Evolutionary conservation across 371 early-diverging fungal species (phyloP), one percentile per base, ranked within the genome.

Genomic region (Haplosporangium sp.): DNA sequence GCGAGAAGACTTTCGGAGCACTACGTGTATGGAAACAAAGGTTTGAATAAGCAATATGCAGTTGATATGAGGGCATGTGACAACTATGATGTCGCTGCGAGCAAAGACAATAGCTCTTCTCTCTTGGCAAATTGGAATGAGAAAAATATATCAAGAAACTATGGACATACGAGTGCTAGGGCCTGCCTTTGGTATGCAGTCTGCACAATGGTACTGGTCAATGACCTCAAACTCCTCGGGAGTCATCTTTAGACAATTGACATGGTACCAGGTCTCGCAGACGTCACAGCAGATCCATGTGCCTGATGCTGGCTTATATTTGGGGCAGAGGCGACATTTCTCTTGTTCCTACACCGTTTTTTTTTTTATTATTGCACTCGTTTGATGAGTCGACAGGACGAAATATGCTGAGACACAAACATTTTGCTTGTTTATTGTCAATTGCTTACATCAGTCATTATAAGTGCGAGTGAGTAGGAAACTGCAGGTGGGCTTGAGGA

Each of bases 271-370:
- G 4, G 74, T 83, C 37, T 85, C 75, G 71, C 94, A 93, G 29
- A 83, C 81, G 69, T 91, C 90, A 65, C 94, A 93, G 64, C 88
- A 87, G 51, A 93, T 75, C 92, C 94, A 93, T 10, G 87, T 86
- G 42, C 86, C 89, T n/a, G 60, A 16, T 43, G 29, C 58, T 16
- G 56, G 67, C 38, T 58, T 73, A 38, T 62, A 46, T 47, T 76
- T 16, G 38, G 72, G 73, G 21, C 81, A 81, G 11, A 81, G 56
- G 38, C 53, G 23, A 45, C 81, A 81, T 9, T 20, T 43, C 42
- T 81, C 81, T 55, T 67, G 64, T 13, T 81, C 77, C 64, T 71
- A 37, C 14, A 16, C n/a, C n/a, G n/a, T n/a, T n/a, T n/a, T n/a
- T n/a, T 53, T 14, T 12, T n/a, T 38, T 13, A 36, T 11, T 18